Base-by-base conservation (phyloP, 1,284 basidiomycete species). In the Coniophora puteana region DNA sequence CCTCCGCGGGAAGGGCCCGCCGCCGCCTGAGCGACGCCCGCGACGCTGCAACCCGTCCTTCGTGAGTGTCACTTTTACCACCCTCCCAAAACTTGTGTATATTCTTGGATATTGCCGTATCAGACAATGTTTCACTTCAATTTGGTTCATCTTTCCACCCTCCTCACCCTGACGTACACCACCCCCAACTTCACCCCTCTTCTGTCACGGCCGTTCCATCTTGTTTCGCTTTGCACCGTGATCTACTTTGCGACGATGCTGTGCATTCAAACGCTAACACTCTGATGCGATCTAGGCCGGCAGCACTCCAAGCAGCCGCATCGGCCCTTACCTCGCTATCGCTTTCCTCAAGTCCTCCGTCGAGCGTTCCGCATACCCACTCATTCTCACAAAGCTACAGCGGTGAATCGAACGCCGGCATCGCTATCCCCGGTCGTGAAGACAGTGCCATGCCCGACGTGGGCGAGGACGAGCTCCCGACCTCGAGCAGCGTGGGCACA, bases 21-120 rank as follows among this genome's bases (percentile, higher is more conserved):
- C 71, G 83, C 51, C 70, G 85, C 44, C 58, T 85, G 51, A 86
- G 83, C 59, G 85, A 89, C 58, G 85, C 84, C 27, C 69, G 82
- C 39, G 84, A 87, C 60, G 85, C 85, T 30, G 80, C 79, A 36
- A 69, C 68, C 45, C 70, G 84, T 48, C 83, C 83, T 44, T 76
- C 74, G 83, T 87, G 62, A 67, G 81, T 83, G 48, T 47, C 45
- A 46, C 34, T 35, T 43, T 36, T 8, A 36, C 21, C 29, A 27
- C 13, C 23, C 32, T 39, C 39, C 45, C 12, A 33, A 10, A 33
- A n/a, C 24, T 6, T n/a, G 14, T n/a, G 10, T 13, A 7, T 8
- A 5, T 17, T 35, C 20, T 23, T 38, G 5, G n/a, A 20, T 6
- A 7, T 5, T 20, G 21, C 6, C 18, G 17, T 21, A 17, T 35